These are phyloP conservation scores for Prillingera fragicola DNA, from an alignment of 1,284 basidiomycete genomes.

Conservation along the genomic window DNA sequence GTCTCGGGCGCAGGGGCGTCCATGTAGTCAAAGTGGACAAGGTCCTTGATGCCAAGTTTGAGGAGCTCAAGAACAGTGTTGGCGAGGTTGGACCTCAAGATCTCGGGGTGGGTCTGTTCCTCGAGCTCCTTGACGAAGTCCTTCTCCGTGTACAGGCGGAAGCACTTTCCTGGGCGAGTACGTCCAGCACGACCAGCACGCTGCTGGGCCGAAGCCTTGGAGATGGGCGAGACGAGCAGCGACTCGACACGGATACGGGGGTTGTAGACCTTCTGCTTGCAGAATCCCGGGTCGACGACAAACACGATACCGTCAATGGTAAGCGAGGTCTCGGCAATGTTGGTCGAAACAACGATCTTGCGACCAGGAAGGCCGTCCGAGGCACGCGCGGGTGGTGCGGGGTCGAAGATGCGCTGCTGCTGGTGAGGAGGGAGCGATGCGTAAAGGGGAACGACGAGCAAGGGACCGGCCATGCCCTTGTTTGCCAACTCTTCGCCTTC, in stretches of 20 bases:
- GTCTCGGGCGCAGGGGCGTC: constrained; percentile 96
- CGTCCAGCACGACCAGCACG: constrained; percentile 93
- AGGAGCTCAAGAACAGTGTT: constrained; percentile 92
- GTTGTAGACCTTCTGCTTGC: constrained; percentile 96
- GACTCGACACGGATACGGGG: constrained; percentile 94
- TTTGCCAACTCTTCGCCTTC: constrained; percentile 76
- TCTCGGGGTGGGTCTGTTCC: constrained; percentile 95
- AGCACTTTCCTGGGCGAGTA: constrained; percentile 94
- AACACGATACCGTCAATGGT: constrained; percentile 99
- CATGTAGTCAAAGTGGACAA: constrained; percentile 92
- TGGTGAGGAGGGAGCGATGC: constrained; percentile 87
- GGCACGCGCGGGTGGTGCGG: constrained; percentile 56
- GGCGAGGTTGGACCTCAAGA: constrained; percentile 83
- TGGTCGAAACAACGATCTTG: constrained; percentile 93
- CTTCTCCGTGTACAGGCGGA: constrained; percentile 93
- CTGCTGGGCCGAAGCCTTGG: constrained; percentile 93
- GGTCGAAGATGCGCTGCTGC: constrained; percentile 92
- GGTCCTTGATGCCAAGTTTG: constrained; percentile 88
- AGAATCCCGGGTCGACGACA: constrained; percentile 96
- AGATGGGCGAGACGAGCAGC: constrained; percentile 88
- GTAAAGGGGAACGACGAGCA: constrained; percentile 86
- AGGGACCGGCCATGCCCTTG: constrained; percentile 71
- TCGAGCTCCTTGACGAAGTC: constrained; percentile 94
- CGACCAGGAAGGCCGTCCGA: constrained; percentile 74
- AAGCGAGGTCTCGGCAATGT: constrained; percentile 95